These are phyloP conservation scores for Osmanthus fragrans DNA, from an alignment of 257 asterid species.

Conservation along the genomic window DNA sequence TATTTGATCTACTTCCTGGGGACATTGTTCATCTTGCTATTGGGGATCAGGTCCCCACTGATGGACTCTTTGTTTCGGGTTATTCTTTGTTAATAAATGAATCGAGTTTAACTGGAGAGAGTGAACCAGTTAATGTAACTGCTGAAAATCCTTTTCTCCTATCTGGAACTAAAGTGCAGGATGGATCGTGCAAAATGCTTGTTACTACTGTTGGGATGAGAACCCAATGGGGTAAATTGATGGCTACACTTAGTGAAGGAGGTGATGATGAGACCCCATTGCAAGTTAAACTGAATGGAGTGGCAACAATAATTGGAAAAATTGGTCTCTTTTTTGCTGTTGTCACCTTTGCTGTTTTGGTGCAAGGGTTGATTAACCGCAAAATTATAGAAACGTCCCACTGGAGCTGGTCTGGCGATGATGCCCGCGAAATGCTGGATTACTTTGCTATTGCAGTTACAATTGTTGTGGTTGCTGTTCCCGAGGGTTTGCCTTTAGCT, in stretches of 20 bases:
- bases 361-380: conserved; percentile 64
- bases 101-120: conserved; percentile 89
- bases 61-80: conserved; percentile 78
- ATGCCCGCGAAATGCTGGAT: conserved; percentile 78
- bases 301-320: conserved; percentile 86
- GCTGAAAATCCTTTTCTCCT: conserved; percentile 75
- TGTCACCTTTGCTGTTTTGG: conserved; percentile 79
- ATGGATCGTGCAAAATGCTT: conserved; percentile 90
- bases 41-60: conserved; percentile 95
- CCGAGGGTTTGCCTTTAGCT: conserved; percentile 93
- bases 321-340: conserved; percentile 86
- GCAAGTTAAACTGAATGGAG: conserved; percentile 88
- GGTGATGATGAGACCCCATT: conserved; percentile 95
- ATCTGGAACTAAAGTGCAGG: conserved; percentile 89
- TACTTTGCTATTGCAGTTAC: conserved; percentile 94
- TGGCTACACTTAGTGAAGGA: conserved; percentile 90
- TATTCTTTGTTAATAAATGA: conserved; percentile 73
- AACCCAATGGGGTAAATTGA: conserved; percentile 91
- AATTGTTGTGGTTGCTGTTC: conserved; percentile 94
- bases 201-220: conserved; percentile 93
- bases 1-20: conserved; percentile 81
- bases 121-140: conserved; percentile 73
- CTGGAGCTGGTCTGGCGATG: conserved; percentile 76
- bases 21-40: conserved; percentile 84
- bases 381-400: conserved; percentile 53